Percentiles rank a stretch among this genome's conserved stretches.
These are phyloP conservation scores for Chaetomium strumarium DNA, from an alignment of 2,329 filamentous ascomycete genomes.

Conservation along the genomic window DNA sequence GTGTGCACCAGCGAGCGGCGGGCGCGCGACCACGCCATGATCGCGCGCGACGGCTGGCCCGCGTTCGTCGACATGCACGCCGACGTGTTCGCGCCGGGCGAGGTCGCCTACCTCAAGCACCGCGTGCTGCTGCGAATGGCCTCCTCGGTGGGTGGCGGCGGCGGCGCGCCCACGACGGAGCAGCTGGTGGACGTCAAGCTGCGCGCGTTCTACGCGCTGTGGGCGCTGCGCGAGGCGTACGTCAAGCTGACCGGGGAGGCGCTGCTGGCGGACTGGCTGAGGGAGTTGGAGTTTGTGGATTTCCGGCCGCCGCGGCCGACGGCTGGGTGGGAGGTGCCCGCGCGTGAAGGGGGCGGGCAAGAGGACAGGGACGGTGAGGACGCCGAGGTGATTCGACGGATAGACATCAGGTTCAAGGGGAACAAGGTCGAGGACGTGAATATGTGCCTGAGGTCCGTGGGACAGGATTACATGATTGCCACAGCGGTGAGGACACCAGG, in stretches of 20 bases:
- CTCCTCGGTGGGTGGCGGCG: constrained; percentile 11
- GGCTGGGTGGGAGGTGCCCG: constrained; percentile 16
- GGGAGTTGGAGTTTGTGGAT: constrained; percentile 60
- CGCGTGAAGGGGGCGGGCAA: constrained; percentile 20
- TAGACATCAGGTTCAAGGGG: constrained; percentile 38
- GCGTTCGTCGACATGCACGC: constrained; percentile 66
- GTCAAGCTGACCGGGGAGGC: constrained; percentile 80
- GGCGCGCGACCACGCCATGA: constrained; percentile 51
- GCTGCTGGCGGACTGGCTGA: constrained; percentile 66
- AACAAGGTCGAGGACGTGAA: constrained; percentile 37
- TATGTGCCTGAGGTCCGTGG: constrained; percentile 39
- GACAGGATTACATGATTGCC: constrained; percentile 49
- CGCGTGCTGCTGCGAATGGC: constrained; percentile 29
- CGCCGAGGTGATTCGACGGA: constrained; percentile 29
- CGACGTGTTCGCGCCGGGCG: constrained; percentile 60
- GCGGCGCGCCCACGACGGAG: constrained; percentile 27
- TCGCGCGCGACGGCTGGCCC: constrained; percentile 54
- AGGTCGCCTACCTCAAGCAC: constrained; percentile 56
- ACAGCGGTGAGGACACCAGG: constrained; percentile 42
- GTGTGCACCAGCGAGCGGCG: constrained; percentile 67
- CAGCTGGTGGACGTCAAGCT: constrained; percentile 55
- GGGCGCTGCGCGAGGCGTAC: constrained; percentile 75
- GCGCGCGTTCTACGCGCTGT: constrained; percentile 68
- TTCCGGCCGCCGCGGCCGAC: constrained; percentile 50
- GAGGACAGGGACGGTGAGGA: constrained; percentile 13